A percentile compares a stretch with the other conserved stretches of the same genome.
Evolutionary conservation across 2,329 filamentous ascomycete species (phyloP).

Genomic region (Fusarium torreyae): DNA sequence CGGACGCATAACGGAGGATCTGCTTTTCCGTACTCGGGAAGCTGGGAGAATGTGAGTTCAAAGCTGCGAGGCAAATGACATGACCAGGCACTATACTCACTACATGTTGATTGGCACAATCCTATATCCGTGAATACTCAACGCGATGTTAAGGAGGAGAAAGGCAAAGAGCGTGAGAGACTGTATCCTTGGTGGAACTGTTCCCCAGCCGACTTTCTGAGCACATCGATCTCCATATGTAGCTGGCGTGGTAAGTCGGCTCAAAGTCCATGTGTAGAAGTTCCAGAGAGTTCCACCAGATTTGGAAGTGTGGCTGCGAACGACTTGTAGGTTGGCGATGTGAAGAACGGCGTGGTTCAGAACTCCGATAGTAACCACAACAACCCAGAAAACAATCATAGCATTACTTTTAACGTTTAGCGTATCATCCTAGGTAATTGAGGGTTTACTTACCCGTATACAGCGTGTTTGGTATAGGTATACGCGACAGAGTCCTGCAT

Average conservation of each 20-base stretch:
- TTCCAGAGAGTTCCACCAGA: not conserved
- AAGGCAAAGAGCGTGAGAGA: conserved; percentile 58
- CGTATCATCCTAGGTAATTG: accelerated
- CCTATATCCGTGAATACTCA: conserved; percentile 56
- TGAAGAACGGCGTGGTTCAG: conserved; percentile 49
- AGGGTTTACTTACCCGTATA: conserved; percentile 54
- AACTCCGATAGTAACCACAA: conserved; percentile 57
- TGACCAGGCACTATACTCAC: conserved; percentile 43
- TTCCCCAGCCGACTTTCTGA: conserved; percentile 62
- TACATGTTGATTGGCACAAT: conserved; percentile 59
- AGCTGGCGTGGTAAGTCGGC: conserved; percentile 57
- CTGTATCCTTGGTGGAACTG: conserved; percentile 62
- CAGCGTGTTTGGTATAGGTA: conserved; percentile 53
- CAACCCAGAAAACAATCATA: conserved; percentile 60
- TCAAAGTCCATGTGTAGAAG: conserved; percentile 51
- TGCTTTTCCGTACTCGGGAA: conserved; percentile 55
- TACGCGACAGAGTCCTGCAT: conserved; percentile 55
- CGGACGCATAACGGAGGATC: conserved; percentile 69
- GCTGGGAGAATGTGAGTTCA: conserved; percentile 46
- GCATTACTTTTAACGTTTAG: conserved; percentile 46
- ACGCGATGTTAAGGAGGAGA: conserved; percentile 56
- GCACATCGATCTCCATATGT: conserved; percentile 61
- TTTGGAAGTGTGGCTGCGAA: conserved; percentile 7
- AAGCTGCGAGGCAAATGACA: too few species aligned
- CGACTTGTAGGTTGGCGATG: conserved; percentile 12